Evolutionary conservation across 768 basidiomycete species (phyloP).

Genomic region (Collybia nuda): DNA sequence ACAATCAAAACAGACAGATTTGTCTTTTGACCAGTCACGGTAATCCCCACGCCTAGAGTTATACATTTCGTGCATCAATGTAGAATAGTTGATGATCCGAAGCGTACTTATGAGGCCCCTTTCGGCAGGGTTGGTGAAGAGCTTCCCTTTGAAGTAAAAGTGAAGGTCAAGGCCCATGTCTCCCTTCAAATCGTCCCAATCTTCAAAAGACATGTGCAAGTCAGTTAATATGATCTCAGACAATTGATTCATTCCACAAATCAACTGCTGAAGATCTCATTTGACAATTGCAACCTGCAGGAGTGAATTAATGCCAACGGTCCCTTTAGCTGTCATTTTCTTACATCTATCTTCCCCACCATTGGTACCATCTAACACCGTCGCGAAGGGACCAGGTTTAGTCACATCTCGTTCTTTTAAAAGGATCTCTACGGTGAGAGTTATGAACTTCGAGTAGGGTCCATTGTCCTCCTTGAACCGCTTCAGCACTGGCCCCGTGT

Average conservation of each 20-base stretch:
- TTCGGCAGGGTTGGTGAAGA: background rate
- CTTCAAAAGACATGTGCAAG: background rate
- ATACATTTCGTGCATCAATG: background rate
- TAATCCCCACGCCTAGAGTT: background rate
- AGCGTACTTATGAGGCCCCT: background rate
- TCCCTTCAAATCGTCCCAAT: constrained; percentile 1
- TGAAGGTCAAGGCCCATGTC: background rate
- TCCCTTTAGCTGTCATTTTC: background rate
- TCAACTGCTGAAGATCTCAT: background rate
- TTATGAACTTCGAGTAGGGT: background rate
- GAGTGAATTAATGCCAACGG: background rate
- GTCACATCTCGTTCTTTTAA: too few species aligned
- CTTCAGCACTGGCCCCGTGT: background rate
- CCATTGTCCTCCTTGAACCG: background rate
- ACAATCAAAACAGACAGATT: constrained; percentile 1
- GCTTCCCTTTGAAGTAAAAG: background rate
- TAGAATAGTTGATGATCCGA: background rate
- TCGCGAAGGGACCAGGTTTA: too few species aligned
- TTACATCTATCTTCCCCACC: background rate
- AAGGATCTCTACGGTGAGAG: background rate
- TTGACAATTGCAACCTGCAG: background rate
- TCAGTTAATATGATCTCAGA: background rate
- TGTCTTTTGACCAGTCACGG: background rate
- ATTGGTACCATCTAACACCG: too few species aligned
- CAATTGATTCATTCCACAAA: background rate